A percentile compares a stretch with the other conserved stretches of the same genome.
phyloP scores from a whole-genome alignment of 2,329 filamentous ascomycete species.

The Exophiala viscosa region DNA sequence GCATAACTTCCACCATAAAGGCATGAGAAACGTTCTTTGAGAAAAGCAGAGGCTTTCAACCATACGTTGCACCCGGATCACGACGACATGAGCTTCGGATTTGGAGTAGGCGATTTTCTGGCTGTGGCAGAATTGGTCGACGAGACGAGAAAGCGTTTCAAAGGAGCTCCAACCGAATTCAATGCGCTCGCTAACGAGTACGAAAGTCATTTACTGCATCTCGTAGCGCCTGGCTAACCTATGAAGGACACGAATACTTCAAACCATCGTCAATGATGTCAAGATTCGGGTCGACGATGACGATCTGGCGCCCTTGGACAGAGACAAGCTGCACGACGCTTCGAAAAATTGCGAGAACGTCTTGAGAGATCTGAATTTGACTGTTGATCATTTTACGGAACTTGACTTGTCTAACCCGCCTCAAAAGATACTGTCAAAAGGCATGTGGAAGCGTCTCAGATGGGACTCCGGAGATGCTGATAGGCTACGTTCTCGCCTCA shows the following conservation, averaged over 20 bases:
- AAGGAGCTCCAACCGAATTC: conserved; percentile 9
- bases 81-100: conserved; percentile 15
- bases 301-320: not conserved
- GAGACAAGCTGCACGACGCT: not conserved
- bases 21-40: too few relatives aligned
- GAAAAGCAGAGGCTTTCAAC: too few relatives aligned
- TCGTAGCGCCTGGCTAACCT: not conserved
- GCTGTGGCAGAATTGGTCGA: conserved; percentile 3
- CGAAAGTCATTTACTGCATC: not conserved
- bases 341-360: conserved; percentile 2
- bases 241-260: conserved; percentile 5
- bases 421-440: not conserved
- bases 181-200: conserved; percentile 7
- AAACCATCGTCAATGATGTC: conserved; percentile 8
- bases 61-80: too few relatives aligned
- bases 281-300: conserved; percentile 9
- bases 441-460: conserved; percentile 9
- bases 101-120: conserved; percentile 11
- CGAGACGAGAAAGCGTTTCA: conserved; percentile 6
- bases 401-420: not conserved
- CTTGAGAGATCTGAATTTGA: conserved; percentile 5
- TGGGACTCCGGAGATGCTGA: conserved; percentile 4
- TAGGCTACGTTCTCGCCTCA: conserved; percentile 7
- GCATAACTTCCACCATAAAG: too few relatives aligned
- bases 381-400: conserved; percentile 7